These are phyloP conservation scores for Suhomyces bokatorum DNA, from an alignment of 1,139 yeast genomes.

Conservation along the genomic window DNA sequence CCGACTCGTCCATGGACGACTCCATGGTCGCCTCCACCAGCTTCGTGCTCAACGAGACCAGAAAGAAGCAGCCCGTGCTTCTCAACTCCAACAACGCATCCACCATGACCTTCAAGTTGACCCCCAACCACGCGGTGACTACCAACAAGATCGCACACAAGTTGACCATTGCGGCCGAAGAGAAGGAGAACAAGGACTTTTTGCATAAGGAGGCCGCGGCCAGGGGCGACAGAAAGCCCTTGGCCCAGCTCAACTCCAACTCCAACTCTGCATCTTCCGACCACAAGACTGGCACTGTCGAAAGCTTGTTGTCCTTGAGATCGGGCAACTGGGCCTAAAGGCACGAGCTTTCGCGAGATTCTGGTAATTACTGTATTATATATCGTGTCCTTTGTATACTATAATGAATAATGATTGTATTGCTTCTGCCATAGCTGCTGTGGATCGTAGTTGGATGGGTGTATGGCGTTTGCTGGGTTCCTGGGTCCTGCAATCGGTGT, in stretches of 20 bases:
- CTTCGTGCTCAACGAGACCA: conserved; percentile 36
- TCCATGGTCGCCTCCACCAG: conserved; percentile 22
- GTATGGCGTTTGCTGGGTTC: too few relatives aligned
- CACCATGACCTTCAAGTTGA: conserved; percentile 46
- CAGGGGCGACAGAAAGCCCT: conserved; percentile 16
- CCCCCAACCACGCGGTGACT: conserved; percentile 24
- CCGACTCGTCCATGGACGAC: conserved; percentile 25
- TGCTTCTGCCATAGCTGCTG: background rate
- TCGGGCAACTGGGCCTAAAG: conserved; percentile 38
- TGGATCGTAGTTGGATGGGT: too few relatives aligned
- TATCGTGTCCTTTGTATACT: conserved; percentile 1
- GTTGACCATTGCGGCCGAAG: conserved; percentile 13
- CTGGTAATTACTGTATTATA: conserved; percentile 3
- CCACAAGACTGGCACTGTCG: conserved; percentile 29
- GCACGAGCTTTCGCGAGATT: background rate
- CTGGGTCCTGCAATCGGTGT: too few relatives aligned
- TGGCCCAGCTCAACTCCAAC: conserved; percentile 15
- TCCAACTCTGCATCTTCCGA: conserved; percentile 15
- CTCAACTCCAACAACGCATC: conserved; percentile 34
- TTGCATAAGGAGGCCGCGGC: background rate
- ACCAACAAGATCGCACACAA: conserved; percentile 11
- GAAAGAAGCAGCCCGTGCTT: conserved; percentile 40
- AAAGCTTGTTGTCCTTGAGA: conserved; percentile 45
- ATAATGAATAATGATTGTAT: conserved; percentile 2
- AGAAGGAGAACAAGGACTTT: conserved; percentile 10